Evolutionary conservation across 108 stramenopile genomes (phyloP).

Genomic region (Fragilariopsis cylindrus): DNA sequence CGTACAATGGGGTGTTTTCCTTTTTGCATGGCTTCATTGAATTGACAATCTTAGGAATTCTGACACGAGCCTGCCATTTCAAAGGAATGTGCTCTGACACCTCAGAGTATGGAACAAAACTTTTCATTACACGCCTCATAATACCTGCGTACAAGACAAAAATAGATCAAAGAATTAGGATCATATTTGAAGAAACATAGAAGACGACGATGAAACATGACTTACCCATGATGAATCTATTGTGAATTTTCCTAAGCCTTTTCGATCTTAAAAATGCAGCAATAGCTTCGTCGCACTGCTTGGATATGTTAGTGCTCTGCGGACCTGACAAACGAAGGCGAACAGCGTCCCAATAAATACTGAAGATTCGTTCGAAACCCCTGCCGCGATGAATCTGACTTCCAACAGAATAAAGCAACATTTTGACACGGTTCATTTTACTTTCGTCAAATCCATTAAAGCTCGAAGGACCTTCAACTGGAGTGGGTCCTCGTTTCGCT

Average conservation of each 20-base stretch:
- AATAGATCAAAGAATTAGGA: neutral
- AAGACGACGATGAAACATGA: neutral
- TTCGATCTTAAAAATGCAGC: constrained; percentile 57
- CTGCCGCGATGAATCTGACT: constrained; percentile 37
- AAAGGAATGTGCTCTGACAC: constrained; percentile 17
- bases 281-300: constrained; percentile 40
- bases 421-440: constrained; percentile 34
- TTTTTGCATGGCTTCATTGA: neutral
- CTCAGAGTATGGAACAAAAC: constrained; percentile 15
- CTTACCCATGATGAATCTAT: constrained; percentile 72
- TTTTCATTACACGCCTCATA: constrained; percentile 34
- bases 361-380: constrained; percentile 56
- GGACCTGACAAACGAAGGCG: constrained; percentile 33
- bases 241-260: constrained; percentile 70
- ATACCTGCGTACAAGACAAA: constrained; percentile 24
- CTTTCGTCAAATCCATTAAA: constrained; percentile 5
- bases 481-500: neutral
- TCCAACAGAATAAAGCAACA: constrained; percentile 33
- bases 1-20: neutral
- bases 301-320: constrained; percentile 8
- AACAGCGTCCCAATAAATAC: constrained; percentile 76
- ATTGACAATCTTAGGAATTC: constrained; percentile 1
- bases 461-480: neutral
- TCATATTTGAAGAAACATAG: neutral
- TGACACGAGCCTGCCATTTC: constrained; percentile 18